Conservation (phyloP, 1,139 yeast species). For the Yamadazyma oceani region DNA sequence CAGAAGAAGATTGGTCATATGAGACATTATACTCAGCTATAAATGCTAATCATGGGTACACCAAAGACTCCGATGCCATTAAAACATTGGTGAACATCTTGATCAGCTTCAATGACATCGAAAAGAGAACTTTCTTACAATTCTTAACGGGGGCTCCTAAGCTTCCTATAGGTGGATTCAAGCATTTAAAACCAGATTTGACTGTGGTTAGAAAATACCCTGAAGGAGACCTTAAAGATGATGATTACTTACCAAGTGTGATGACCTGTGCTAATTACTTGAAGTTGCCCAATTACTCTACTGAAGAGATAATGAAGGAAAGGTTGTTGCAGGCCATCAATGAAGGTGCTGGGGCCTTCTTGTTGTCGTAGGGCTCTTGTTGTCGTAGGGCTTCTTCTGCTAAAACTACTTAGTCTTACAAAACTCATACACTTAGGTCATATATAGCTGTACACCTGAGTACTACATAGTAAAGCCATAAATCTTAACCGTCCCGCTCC, state of each 20-base stretch:
- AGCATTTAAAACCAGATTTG: conserved; percentile 73
- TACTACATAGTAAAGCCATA: too few species aligned
- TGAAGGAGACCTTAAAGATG: conserved; percentile 66
- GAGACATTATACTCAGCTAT: conserved; percentile 60
- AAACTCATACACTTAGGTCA: too few species aligned
- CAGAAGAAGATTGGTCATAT: conserved; percentile 85
- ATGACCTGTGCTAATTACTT: conserved; percentile 98
- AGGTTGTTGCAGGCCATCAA: conserved; percentile 68
- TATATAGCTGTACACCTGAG: too few species aligned
- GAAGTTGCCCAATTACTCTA: conserved; percentile 81
- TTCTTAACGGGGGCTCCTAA: conserved; percentile 94
- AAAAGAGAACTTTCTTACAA: conserved; percentile 75
- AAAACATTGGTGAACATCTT: conserved; percentile 60
- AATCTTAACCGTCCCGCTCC: too few species aligned
- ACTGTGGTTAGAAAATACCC: conserved; percentile 84
- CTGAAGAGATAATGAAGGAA: conserved; percentile 55
- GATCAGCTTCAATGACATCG: conserved; percentile 48
- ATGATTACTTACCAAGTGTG: conserved; percentile 90
- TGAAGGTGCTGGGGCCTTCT: conserved; percentile 90
- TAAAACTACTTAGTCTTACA: too few species aligned
- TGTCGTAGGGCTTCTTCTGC: too few species aligned
- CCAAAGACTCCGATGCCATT: conserved; percentile 66
- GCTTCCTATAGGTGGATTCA: conserved; percentile 92
- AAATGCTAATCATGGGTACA: conserved; percentile 90
- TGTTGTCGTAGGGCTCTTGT: conserved; percentile 62